Evolutionary conservation across 805 yeast genomes (phyloP).

Genomic region (Saccharomycopsis babjevae): DNA sequence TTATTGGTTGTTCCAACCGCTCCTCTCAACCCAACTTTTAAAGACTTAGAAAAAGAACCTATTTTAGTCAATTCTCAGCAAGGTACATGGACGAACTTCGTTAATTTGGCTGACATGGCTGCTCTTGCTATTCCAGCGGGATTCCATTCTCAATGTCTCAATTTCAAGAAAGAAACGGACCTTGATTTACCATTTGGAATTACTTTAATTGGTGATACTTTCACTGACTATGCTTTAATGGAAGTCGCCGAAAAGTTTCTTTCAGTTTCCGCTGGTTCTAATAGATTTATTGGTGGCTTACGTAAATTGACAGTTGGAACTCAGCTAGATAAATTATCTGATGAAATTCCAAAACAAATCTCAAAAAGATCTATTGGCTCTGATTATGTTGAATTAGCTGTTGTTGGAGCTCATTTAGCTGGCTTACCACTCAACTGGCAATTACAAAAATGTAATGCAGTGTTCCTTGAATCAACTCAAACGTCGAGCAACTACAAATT

Average conservation of each 20-base stretch:
- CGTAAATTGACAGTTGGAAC: constrained; percentile 23
- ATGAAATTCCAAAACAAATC: constrained; percentile 32
- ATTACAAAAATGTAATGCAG: constrained; percentile 72
- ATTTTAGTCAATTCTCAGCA: constrained; percentile 75
- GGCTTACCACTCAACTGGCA: constrained; percentile 95
- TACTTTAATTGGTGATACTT: constrained; percentile 71
- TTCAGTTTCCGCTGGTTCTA: constrained; percentile 26
- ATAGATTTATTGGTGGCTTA: constrained; percentile 9
- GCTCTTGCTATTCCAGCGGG: constrained; percentile 91
- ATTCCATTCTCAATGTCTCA: constrained; percentile 30
- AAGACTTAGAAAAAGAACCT: constrained; percentile 67
- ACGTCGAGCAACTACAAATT: constrained; percentile 66
- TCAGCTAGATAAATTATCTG: constrained; percentile 35
- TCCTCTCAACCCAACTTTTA: constrained; percentile 81
- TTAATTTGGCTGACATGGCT: constrained; percentile 84
- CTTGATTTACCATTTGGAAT: constrained; percentile 80
- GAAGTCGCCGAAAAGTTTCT: constrained; percentile 72
- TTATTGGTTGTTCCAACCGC: constrained; percentile 86
- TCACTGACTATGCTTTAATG: constrained; percentile 80
- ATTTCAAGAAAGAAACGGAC: constrained; percentile 39
- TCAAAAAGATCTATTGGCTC: constrained; percentile 28
- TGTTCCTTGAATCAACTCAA: constrained; percentile 50
- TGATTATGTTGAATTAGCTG: constrained; percentile 59
- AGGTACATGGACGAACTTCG: constrained; percentile 98
- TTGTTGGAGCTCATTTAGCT: constrained; percentile 89